Conservation (phyloP, 2,329 filamentous ascomycete species). For the Alternaria solani region DNA sequence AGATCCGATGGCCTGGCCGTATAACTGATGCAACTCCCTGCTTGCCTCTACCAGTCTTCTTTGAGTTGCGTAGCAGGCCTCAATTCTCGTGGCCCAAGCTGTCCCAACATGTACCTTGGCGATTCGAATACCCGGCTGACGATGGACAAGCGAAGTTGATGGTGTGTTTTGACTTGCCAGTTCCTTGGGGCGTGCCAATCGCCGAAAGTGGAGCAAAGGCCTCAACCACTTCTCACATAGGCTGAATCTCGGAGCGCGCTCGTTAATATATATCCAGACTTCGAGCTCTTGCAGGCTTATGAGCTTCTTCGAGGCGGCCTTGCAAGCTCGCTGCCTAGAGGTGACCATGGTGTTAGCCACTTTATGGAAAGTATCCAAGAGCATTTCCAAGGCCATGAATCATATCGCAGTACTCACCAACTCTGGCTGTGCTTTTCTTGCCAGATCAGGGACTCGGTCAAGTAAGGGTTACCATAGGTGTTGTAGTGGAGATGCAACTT, state of each 20-base stretch:
- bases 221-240: conserved; percentile 35
- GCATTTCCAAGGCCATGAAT: neutral
- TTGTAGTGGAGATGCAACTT: conserved; percentile 43
- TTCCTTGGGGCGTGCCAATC: conserved; percentile 11
- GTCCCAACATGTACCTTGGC: conserved; percentile 29
- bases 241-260: conserved; percentile 28
- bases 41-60: conserved; percentile 23
- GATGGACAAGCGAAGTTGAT: neutral
- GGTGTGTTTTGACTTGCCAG: neutral
- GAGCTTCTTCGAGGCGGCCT: conserved; percentile 28
- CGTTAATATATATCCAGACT: conserved; percentile 31
- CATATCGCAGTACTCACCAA: conserved; percentile 23
- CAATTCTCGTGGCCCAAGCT: neutral
- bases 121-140: conserved; percentile 5
- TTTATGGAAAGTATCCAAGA: neutral
- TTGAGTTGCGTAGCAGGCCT: conserved; percentile 11
- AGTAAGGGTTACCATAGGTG: conserved; percentile 36
- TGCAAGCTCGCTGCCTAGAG: conserved; percentile 26
- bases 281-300: conserved; percentile 29
- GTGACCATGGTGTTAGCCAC: neutral
- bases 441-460: conserved; percentile 23
- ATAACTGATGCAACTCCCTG: conserved; percentile 37
- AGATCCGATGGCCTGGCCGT: conserved; percentile 34
- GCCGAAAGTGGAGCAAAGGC: conserved; percentile 43
- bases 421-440: conserved; percentile 35